These are phyloP conservation scores for Wickerhamiella infanticola DNA, from an alignment of 1,139 yeast species.

Conservation along the genomic window DNA sequence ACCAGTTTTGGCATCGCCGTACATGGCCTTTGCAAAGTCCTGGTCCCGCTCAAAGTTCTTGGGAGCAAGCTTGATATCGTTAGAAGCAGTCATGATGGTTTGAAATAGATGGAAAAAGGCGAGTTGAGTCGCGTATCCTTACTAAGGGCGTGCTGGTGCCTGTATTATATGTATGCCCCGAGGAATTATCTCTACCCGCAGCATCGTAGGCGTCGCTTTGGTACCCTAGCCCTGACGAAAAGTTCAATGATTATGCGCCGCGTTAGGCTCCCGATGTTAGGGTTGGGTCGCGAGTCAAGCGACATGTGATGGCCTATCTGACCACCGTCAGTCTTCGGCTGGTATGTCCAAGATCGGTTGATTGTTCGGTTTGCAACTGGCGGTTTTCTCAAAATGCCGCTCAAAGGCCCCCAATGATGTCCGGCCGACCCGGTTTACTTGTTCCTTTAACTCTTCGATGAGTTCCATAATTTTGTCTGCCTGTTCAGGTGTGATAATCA, in stretches of 20 bases:
- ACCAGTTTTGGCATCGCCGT: slow-evolving; percentile 52
- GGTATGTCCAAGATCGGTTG: no score
- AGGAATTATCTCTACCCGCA: slow-evolving; percentile 40
- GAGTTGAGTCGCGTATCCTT: neutral
- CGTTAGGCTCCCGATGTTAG: slow-evolving; percentile 1
- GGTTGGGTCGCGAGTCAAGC: neutral
- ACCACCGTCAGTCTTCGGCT: no score
- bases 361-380: no score
- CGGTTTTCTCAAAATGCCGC: no score
- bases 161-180: slow-evolving; percentile 51
- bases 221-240: neutral
- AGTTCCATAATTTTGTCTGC: neutral
- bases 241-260: no score
- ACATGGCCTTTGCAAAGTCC: slow-evolving; percentile 70
- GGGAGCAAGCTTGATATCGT: slow-evolving; percentile 22
- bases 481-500: neutral
- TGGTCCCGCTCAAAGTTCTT: slow-evolving; percentile 26
- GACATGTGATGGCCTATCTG: no score
- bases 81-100: slow-evolving; percentile 5
- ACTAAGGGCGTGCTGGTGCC: slow-evolving; percentile 18
- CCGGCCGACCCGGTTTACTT: no score
- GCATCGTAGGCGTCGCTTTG: neutral
- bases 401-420: no score
- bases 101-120: neutral
- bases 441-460: neutral